Base-by-base conservation (phyloP, 23 red algal genomes). In the Gracilaria gracilis region DNA sequence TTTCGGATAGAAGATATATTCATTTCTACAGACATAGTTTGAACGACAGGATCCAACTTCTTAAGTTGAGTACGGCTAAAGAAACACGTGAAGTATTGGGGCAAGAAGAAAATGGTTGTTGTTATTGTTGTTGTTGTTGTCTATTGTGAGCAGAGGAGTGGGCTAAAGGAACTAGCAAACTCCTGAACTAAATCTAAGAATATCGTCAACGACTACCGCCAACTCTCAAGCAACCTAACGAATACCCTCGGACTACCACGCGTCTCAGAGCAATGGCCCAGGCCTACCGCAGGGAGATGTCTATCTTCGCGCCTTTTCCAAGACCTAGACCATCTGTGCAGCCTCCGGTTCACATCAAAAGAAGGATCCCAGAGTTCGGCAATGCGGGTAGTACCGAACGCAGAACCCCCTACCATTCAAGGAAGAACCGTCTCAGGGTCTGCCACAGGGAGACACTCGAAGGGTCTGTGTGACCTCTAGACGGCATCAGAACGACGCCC, bases 281-380 rank as follows among this genome's bases (percentile, higher is more conserved):
- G 23, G 72, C 39, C 72, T 28, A 77, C 72, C 72, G 19, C 34
- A 77, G 72, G 72, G 39, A 77, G 21, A 77, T 34, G 40, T 42
- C 72, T 21, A 77, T 28, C 72, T 77, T 77, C 72, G 16, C 72
- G 72, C 72, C 20, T 77, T 77, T 51, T 77, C 72, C 72, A 77
- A 77, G 20, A 42, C 72, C 38, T 77, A 21, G 72, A 6, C 27
- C 17, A 7, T 69, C 64, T 69, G 37, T 69, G 14, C 17, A 55
- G 51, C 51, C 51, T 55, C n/a, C 51, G 51, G 51, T 15, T 55
- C 51, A 19, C 51, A 55, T 55, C 51, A 20, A 19, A 55, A 55
- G 51, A 55, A 6, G 51, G 51, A 15, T 15, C 51, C 51, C 51
- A 55, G 51, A 55, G 51, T 55, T 55, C 51, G 51, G 17, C 51